Base-by-base conservation (phyloP, 2,329 filamentous ascomycete species). In the Apiospora malaysiana region DNA sequence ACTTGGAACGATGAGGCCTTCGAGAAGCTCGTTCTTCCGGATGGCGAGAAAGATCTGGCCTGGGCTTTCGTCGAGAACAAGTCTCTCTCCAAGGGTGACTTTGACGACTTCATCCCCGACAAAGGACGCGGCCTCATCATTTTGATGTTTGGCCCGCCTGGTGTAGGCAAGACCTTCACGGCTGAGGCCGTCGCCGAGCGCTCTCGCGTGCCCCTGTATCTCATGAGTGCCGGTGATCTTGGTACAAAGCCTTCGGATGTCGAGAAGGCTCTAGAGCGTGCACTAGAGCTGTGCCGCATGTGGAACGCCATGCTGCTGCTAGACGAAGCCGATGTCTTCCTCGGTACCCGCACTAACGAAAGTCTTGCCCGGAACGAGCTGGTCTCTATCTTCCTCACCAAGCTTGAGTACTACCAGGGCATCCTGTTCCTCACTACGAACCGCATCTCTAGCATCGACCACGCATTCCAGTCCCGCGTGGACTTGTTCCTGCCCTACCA, bases 1-100 rank as follows among this genome's bases (percentile, higher is more conserved):
- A 72, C 79, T 47, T 89, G 86, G 83, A 86, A 86, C 73, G 80
- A 81, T 7, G 77, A 82, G 42, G 86, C 86, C 9, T 89, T 88
- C 68, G 78, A 82, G 51, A 83, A 81, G 5, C 84, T 88, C 2
- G 86, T 88, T 12, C 81, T 88, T 27, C 83, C 84, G 0, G 74
- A 81, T 0, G 84, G 84, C 42, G 82, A 86, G 68, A 88, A 88
- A 76, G 84, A 87, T 51, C 80, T 88, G 9, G 83, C 88, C 73
- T 80, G 84, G 12, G 84, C 85, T 1, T 86, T 88, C 68, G 70
- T 71, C 14, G 66, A 71, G 5, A 47, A 63, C 18, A 76, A 79
- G 47, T 71, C 79, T 6, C 71, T 80, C 6, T 59, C 49, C 7
- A 32, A 59, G 9, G n/a, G 4, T 12, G 25, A 47, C 27, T n/a